Evolutionary conservation across 345 rosid genomes (phyloP).

Genomic region (Hirschfeldia incana): DNA sequence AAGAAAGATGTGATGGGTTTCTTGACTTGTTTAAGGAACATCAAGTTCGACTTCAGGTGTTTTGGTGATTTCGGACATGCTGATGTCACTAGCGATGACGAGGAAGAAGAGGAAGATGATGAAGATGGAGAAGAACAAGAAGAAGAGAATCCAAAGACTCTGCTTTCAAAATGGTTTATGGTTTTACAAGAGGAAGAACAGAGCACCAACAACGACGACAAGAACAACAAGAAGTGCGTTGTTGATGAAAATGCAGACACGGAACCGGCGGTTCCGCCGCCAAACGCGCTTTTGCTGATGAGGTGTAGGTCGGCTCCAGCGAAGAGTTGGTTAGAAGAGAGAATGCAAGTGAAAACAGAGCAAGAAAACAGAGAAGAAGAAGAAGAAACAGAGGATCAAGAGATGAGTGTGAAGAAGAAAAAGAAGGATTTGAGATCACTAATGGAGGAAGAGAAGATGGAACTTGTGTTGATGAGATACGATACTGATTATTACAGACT

Average conservation of each 20-base stretch:
- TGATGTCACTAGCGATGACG: constrained; percentile 55
- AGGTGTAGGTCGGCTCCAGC: constrained; percentile 88
- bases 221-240: neutral
- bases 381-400: constrained; percentile 31
- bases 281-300: constrained; percentile 79
- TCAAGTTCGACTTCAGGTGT: constrained; percentile 65
- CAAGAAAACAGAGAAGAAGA: constrained; percentile 9
- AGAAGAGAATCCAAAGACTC: constrained; percentile 52
- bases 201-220: constrained; percentile 29
- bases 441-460: constrained; percentile 75
- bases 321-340: constrained; percentile 56
- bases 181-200: constrained; percentile 65
- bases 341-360: constrained; percentile 21
- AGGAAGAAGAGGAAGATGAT: constrained; percentile 38
- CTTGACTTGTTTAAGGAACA: constrained; percentile 62
- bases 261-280: constrained; percentile 64
- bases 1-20: constrained; percentile 76
- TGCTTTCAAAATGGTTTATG: constrained; percentile 81
- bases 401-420: constrained; percentile 21
- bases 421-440: constrained; percentile 52
- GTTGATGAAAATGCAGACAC: constrained; percentile 3
- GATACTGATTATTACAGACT: constrained; percentile 68
- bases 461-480: constrained; percentile 53
- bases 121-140: constrained; percentile 21
- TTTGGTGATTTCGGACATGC: constrained; percentile 62